Conservation (phyloP, 192 early-diverging fungal species). For the Phlyctochytrium arcticum region DNA sequence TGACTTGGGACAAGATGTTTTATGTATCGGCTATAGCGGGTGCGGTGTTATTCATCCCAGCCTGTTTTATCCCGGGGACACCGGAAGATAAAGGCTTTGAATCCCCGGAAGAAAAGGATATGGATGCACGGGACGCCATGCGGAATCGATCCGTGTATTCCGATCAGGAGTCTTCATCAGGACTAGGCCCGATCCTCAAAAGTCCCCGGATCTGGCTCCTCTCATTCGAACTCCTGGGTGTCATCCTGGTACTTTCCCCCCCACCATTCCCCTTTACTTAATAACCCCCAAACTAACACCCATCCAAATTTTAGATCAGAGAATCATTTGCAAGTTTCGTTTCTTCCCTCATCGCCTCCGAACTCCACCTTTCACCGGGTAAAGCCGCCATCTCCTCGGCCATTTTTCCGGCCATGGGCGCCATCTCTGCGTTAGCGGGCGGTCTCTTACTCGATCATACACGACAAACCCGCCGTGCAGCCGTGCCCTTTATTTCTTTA, state of each 20-base stretch:
- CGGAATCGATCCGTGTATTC: constrained; percentile 7
- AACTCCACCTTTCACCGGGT: constrained; percentile 10
- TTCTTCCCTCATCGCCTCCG: constrained; percentile 10
- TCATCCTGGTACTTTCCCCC: constrained; percentile 11
- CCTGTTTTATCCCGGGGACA: constrained; percentile 10
- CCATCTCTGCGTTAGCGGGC: constrained; percentile 15
- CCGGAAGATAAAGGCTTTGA: constrained; percentile 19
- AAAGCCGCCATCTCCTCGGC: constrained; percentile 2
- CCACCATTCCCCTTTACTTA: neutral
- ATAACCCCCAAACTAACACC: neutral
- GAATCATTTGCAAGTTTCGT: constrained; percentile 24
- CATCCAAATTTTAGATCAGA: constrained; percentile 6
- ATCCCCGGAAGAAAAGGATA: constrained; percentile 6
- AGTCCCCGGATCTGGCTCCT: constrained; percentile 12
- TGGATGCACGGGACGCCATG: constrained; percentile 13
- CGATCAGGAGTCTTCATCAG: neutral
- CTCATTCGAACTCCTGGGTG: constrained; percentile 10
- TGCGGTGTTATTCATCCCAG: constrained; percentile 1
- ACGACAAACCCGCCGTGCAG: constrained; percentile 12
- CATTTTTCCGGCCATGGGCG: constrained; percentile 24
- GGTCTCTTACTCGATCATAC: constrained; percentile 14
- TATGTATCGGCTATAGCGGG: constrained; percentile 10
- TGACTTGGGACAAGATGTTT: constrained; percentile 21
- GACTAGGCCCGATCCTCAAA: constrained; percentile 8
- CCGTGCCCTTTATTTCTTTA: constrained; percentile 13